Percentiles rank a stretch among this genome's conserved stretches.
These are phyloP conservation scores for Hansenula sp. DNA, from an alignment of 1,139 yeast genomes.

Conservation along the genomic window DNA sequence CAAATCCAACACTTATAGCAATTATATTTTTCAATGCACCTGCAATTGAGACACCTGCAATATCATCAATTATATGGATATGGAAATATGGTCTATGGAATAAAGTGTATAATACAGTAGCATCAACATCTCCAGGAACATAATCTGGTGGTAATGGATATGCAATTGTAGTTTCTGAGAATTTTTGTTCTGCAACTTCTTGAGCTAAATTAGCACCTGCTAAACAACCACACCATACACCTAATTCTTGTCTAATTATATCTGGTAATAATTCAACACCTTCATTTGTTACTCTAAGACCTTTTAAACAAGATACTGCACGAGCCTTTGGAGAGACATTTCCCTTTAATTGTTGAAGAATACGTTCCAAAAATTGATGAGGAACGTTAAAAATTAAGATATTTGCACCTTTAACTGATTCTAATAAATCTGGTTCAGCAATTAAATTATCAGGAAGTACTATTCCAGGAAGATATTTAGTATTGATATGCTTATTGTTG, in stretches of 20 bases:
- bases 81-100: slow-evolving; percentile 97
- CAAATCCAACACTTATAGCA: slow-evolving; percentile 92
- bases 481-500: slow-evolving; percentile 83
- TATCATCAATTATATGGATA: slow-evolving; percentile 82
- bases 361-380: slow-evolving; percentile 80
- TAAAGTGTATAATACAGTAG: slow-evolving; percentile 58
- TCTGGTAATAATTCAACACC: slow-evolving; percentile 68
- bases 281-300: slow-evolving; percentile 75
- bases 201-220: slow-evolving; percentile 95
- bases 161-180: slow-evolving; percentile 95
- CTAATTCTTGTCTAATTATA: slow-evolving; percentile 69
- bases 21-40: slow-evolving; percentile 95
- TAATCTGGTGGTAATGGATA: slow-evolving; percentile 68
- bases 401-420: slow-evolving; percentile 73
- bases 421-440: slow-evolving; percentile 79
- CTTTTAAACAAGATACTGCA: slow-evolving; percentile 92
- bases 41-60: slow-evolving; percentile 89
- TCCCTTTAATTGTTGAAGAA: slow-evolving; percentile 73
- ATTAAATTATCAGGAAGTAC: slow-evolving; percentile 72
- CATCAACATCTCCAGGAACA: slow-evolving; percentile 67
- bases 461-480: slow-evolving; percentile 80
- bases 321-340: slow-evolving; percentile 62
- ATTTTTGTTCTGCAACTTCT: slow-evolving; percentile 88
- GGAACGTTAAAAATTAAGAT: slow-evolving; percentile 87
- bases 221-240: slow-evolving; percentile 87